Evolutionary conservation across 129 eudicot species (phyloP), one percentile per base, ranked within the genome.

Genomic region (Apium graveolens): DNA sequence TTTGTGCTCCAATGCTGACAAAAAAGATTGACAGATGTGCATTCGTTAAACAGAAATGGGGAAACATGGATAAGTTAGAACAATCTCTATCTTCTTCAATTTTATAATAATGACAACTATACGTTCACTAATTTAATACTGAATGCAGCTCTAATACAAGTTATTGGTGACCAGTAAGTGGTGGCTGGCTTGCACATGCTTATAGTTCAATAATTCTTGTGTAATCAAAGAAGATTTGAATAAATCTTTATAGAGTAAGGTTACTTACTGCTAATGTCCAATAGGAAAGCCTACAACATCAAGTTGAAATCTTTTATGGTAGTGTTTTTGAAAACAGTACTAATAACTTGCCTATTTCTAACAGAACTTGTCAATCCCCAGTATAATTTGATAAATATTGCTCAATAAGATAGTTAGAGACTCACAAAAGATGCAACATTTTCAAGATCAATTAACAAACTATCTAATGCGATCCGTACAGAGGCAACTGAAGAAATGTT

Each of bases 1-100:
- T 82, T 42, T 77, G 81, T 41, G 84, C 85, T 48, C 85, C 85
- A 55, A 82, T 82, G 85, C 85, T 82, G 81, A 45, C 18, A 26
- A 76, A 65, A 71, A 12, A 10, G 16, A 41, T 66, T 4, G 72
- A 72, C 21, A 72, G 32, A 72, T 39, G 29, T 21, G 32, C 34
- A 39, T 72, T 13, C 11, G 24, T n/a, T n/a, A 26, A 42, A 11
- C 76, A 0, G 0, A 72, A n/a, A 41, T n/a, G 76, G 32, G 9
- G 35, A 37, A 42, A 41, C 76, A 72, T 24, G 51, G 29, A 38
- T 20, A 39, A n/a, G 29, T 72, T 42, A 24, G 35, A 72, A 72
- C 21, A 72, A 39, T 41, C 34, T 24, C 29, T 72, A 72, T 44
- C 76, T 42, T 72, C 21, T 42, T n/a, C 20, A n/a, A 21, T 39